These are phyloP conservation scores for Microbotryum scabiosae DNA, from an alignment of 1,284 basidiomycete genomes.

Conservation along the genomic window DNA sequence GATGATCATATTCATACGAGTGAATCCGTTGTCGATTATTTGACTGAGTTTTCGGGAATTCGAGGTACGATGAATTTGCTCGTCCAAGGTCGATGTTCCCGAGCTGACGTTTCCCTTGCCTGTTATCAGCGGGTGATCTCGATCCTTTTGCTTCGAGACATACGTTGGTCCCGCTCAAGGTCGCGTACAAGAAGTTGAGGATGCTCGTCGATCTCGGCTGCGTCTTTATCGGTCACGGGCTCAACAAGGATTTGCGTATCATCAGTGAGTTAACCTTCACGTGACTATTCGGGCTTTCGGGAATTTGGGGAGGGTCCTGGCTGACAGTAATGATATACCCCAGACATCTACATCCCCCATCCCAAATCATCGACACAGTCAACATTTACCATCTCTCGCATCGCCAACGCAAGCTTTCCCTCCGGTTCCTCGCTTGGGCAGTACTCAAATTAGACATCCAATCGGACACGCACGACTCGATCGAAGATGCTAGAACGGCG, in stretches of 20 bases:
- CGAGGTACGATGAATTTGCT: conserved; percentile 54
- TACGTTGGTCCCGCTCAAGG: conserved; percentile 87
- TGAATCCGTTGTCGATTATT: conserved; percentile 88
- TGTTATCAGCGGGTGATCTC: conserved; percentile 68
- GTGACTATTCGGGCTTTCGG: background rate
- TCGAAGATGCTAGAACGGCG: conserved; percentile 80
- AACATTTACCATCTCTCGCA: conserved; percentile 79
- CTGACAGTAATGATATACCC: too few species aligned
- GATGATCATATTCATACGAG: conserved; percentile 97
- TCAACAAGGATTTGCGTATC: conserved; percentile 98
- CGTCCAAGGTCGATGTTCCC: background rate
- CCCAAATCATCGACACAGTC: conserved; percentile 94
- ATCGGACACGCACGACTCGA: conserved; percentile 87
- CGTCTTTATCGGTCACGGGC: conserved; percentile 93
- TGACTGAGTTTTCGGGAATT: conserved; percentile 95
- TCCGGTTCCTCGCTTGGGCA: conserved; percentile 93
- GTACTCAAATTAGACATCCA: conserved; percentile 86
- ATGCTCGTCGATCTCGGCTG: conserved; percentile 89
- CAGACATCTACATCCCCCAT: conserved; percentile 90
- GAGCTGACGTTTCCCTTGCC: background rate
- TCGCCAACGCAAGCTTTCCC: conserved; percentile 75
- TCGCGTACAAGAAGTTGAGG: conserved; percentile 96
- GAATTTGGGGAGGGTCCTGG: background rate
- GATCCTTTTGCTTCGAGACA: conserved; percentile 74
- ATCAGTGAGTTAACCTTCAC: conserved; percentile 61